Evolutionary conservation across 805 yeast species (phyloP), one percentile per base, ranked within the genome.

Genomic region (Cyberlindnera mrakii): DNA sequence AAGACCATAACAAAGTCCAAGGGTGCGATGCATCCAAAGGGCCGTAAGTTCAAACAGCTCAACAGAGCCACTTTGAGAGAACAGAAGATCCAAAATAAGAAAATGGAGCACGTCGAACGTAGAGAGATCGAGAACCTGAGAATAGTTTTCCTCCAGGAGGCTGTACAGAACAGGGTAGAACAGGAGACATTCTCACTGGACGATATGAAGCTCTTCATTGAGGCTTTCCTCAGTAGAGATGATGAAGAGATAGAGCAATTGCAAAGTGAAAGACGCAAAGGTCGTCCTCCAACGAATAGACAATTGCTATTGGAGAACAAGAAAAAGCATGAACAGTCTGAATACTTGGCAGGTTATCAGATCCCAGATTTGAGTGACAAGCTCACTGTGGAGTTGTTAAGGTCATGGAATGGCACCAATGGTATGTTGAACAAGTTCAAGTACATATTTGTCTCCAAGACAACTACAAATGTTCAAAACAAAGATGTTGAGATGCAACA

Each of bases 31-130:
- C 98, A 91, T 60, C 93, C 95, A 18, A 83, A 82, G 57, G 96
- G 97, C 9, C 75, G 96, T 42, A 91, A 89, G 63, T 84, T 88
- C 62, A 83, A 83, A 63, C 87, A 84, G 59, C 67, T 91, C 40
- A 82, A 82, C 43, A 71, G 93, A 49, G 97, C 97, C n/a, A 78
- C 95, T 2, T 65, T 88, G 36, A 76, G 99, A 62, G 95, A 90
- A 49, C 72, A 71, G 39, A 86, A 85, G 60, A 64, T 91, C 40
- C 75, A 71, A 31, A 70, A 70, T 40, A 78, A 75, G 59, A 85
- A 84, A 58, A 62, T 71, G 18, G 71, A 70, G 40, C 78, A 77
- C 52, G 62, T 72, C 29, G 82, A 80, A 45, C 77, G 77, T 50
- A 80, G 76, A 55, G 75, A 77, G 39, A 71, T 74, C 46, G 87